phyloP scores from a whole-genome alignment of 2,329 filamentous ascomycete genomes.

The Curvularia sp. region DNA sequence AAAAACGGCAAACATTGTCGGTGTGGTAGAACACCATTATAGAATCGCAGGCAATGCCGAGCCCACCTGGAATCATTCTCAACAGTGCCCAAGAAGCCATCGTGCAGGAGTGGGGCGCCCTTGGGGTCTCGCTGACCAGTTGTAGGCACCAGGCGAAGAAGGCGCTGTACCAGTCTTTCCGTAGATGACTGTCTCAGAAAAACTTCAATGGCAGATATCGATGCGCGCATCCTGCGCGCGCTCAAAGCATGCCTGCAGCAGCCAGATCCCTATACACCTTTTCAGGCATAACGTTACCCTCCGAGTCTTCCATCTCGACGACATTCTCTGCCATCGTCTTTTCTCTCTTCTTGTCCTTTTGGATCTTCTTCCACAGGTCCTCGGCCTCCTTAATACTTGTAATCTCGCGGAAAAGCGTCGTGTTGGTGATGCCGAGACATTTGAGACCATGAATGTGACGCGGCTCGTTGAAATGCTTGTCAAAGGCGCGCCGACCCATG shows the following conservation, averaged over 20 bases:
- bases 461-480: constrained; percentile 97
- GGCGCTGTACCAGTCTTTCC: neutral
- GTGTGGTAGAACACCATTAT: neutral
- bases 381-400: constrained; percentile 89
- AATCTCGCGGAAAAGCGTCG: constrained; percentile 90
- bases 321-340: constrained; percentile 80
- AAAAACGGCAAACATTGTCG: neutral
- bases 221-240: neutral
- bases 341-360: constrained; percentile 80
- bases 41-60: neutral
- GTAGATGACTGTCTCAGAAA: neutral
- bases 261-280: constrained; percentile 96
- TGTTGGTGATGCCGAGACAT: constrained; percentile 91
- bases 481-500: constrained; percentile 93
- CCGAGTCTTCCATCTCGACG: constrained; percentile 97
- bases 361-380: constrained; percentile 90
- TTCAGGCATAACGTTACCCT: constrained; percentile 98
- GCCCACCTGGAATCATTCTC: neutral
- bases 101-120: neutral
- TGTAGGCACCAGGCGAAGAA: neutral
- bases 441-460: constrained; percentile 92
- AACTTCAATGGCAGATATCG: neutral
- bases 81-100: neutral
- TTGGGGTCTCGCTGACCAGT: neutral
- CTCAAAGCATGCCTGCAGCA: constrained; percentile 76